Evolutionary conservation across 768 basidiomycete genomes (phyloP).

Genomic region (Rhizopogon vesiculosus): DNA sequence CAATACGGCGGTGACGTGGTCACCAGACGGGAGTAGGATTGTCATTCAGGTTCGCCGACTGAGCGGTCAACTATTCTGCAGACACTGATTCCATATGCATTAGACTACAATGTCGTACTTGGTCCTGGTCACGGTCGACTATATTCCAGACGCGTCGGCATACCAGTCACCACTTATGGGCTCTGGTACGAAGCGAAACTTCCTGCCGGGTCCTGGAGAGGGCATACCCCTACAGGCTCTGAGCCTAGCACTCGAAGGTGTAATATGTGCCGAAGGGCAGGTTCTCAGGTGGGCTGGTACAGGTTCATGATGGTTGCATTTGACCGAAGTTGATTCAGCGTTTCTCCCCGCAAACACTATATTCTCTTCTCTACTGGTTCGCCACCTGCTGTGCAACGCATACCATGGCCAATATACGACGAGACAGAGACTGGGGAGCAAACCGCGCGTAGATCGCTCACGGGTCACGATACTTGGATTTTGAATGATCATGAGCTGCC

Average conservation of each 20-base stretch:
- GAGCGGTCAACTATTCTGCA: background rate
- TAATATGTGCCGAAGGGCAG: slow-evolving; percentile 71
- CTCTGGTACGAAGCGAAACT: slow-evolving; percentile 52
- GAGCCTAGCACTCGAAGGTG: slow-evolving; percentile 72
- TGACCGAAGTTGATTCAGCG: slow-evolving; percentile 34
- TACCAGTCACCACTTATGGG: slow-evolving; percentile 52
- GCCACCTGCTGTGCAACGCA: slow-evolving; percentile 75
- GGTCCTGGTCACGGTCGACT: slow-evolving; percentile 66
- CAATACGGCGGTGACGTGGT: slow-evolving; percentile 73
- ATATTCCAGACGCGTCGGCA: slow-evolving; percentile 47
- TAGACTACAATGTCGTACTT: slow-evolving; percentile 82
- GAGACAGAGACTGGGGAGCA: slow-evolving; percentile 32
- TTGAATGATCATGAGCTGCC: slow-evolving; percentile 60
- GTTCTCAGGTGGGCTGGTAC: slow-evolving; percentile 53
- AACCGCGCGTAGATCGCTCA: slow-evolving; percentile 29
- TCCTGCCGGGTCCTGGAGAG: slow-evolving; percentile 80
- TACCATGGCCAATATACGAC: slow-evolving; percentile 71
- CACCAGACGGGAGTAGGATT: slow-evolving; percentile 74
- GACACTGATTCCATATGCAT: slow-evolving; percentile 1
- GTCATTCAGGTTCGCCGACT: slow-evolving; percentile 63
- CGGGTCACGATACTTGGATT: slow-evolving; percentile 66
- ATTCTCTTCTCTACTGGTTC: slow-evolving; percentile 70
- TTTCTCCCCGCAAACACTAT: slow-evolving; percentile 68
- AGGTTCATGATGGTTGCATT: slow-evolving; percentile 1
- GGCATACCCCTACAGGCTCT: slow-evolving; percentile 65